Percentiles rank a stretch among this genome's conserved stretches.
These are phyloP conservation scores for Selaginella moellendorffii DNA, from an alignment of 75 land plant genomes.

Conservation along the genomic window DNA sequence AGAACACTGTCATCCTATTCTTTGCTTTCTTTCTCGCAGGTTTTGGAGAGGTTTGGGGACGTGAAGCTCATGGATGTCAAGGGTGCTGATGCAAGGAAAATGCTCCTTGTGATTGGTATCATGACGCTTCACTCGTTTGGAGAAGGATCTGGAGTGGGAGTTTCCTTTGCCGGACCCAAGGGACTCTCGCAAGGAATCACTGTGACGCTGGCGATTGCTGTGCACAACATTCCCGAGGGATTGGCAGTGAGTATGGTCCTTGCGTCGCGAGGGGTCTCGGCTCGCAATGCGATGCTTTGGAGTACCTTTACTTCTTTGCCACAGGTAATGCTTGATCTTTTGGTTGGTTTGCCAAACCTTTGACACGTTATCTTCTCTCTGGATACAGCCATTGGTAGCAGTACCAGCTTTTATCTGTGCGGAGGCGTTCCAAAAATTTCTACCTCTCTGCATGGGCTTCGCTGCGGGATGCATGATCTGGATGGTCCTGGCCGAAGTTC, in stretches of 20 bases:
- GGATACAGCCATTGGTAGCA: slow-evolving; percentile 82
- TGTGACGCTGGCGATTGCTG: slow-evolving; percentile 92
- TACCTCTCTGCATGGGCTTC: slow-evolving; percentile 94
- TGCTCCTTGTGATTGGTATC: slow-evolving; percentile 73
- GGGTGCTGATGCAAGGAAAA: slow-evolving; percentile 89
- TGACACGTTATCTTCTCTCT: background rate
- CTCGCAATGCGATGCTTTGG: slow-evolving; percentile 88
- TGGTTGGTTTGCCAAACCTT: background rate
- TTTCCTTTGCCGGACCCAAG: slow-evolving; percentile 89
- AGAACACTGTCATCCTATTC: background rate
- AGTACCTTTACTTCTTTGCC: slow-evolving; percentile 94
- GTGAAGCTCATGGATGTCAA: slow-evolving; percentile 96
- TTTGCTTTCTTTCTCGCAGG: slow-evolving; percentile 20
- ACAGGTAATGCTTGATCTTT: slow-evolving; percentile 35
- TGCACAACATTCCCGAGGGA: slow-evolving; percentile 95
- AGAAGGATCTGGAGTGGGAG: slow-evolving; percentile 98
- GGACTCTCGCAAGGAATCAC: slow-evolving; percentile 85
- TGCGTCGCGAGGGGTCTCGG: slow-evolving; percentile 70
- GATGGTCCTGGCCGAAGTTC: slow-evolving; percentile 98
- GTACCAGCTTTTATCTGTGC: slow-evolving; percentile 93
- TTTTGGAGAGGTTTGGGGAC: slow-evolving; percentile 76
- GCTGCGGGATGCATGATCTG: slow-evolving; percentile 99
- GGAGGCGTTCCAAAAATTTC: slow-evolving; percentile 77
- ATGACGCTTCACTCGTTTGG: slow-evolving; percentile 99
- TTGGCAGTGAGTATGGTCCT: slow-evolving; percentile 96